Evolutionary conservation across 129 eudicot species (phyloP), one percentile per base, ranked within the genome.

Genomic region (Flaveria bidentis): DNA sequence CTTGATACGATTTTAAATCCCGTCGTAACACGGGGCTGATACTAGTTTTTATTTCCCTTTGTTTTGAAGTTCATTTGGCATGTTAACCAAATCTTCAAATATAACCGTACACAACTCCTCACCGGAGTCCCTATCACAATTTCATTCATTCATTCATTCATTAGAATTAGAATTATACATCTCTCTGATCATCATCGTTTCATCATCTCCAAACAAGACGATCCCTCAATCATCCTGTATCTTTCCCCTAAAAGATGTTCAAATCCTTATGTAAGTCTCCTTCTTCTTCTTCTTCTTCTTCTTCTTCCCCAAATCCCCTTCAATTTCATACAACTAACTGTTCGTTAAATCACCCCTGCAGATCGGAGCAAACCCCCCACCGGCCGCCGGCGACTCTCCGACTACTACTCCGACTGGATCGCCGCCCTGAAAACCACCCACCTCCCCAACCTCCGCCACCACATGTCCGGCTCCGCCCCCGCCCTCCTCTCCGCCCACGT

Each of bases 381-480:
- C 69, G 41, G 74, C 2, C 84, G 71, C 26, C 84, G 69, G 23
- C 81, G 92, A 26, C 87, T 94, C 84, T 80, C 78, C 50, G 88
- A 94, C 28, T 91, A 76, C 90, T 83, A 91, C 84, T 22, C 87
- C 33, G 84, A 87, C 6, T 94, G 97, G 97, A 67, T 87, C 74
- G 49, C 51, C 78, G 77, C 88, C 84, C 85, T 94, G 28, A 76
- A 80, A 49, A 73, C 81, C 80, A 84, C 87, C 76, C 91, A 85
- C 80, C 84, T 93, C 41, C 98, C 98, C 3, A 84, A 76, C 49
- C 96, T 93, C 83, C 90, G 87, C 73, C 92, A 62, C 68, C 81
- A 73, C 81, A 80, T 88, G 81, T 76, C 92, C 6, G 72, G 79
- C 73, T 82, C 91, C 44, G 23, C 87, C 74, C 70, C 85, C 7